Evolutionary conservation across 495 filamentous ascomycete species (phyloP).

Genomic region (Hypomontagnella submonticulosa): DNA sequence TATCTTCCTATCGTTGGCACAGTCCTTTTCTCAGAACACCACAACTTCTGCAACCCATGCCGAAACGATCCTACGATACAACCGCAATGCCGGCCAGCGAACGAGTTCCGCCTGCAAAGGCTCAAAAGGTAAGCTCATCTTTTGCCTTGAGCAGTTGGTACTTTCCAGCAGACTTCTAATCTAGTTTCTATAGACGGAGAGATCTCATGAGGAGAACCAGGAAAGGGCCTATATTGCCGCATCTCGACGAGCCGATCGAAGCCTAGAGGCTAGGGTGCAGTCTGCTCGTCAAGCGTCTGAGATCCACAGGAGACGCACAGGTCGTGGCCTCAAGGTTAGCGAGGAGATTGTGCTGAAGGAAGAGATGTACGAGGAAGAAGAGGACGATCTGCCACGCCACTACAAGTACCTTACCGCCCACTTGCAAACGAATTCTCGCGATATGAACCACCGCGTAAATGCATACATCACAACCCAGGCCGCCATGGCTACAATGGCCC

Average conservation of each 20-base stretch:
- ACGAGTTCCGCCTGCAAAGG: slow-evolving; percentile 37
- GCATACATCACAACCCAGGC: slow-evolving; percentile 69
- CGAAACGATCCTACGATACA: slow-evolving; percentile 42
- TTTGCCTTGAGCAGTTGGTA: neutral
- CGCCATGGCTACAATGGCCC: slow-evolving; percentile 65
- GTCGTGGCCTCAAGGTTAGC: slow-evolving; percentile 82
- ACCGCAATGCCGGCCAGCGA: slow-evolving; percentile 31
- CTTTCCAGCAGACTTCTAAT: slow-evolving; percentile 17
- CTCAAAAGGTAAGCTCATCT: slow-evolving; percentile 42
- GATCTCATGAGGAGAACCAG: slow-evolving; percentile 90
- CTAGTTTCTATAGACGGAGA: slow-evolving; percentile 62
- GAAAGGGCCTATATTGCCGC: slow-evolving; percentile 96
- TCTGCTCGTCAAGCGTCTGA: slow-evolving; percentile 89
- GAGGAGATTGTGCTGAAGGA: slow-evolving; percentile 90
- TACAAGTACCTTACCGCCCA: slow-evolving; percentile 67
- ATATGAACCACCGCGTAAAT: slow-evolving; percentile 67
- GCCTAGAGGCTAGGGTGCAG: slow-evolving; percentile 87
- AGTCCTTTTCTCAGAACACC: too few relatives aligned
- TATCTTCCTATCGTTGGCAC: neutral
- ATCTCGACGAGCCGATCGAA: slow-evolving; percentile 89
- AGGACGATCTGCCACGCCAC: slow-evolving; percentile 68
- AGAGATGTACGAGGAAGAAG: slow-evolving; percentile 98
- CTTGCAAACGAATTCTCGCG: slow-evolving; percentile 62
- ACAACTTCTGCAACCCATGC: slow-evolving; percentile 28
- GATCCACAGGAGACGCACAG: slow-evolving; percentile 90